phyloP scores from a whole-genome alignment of 495 filamentous ascomycete genomes.

The Xylaria acuta region DNA sequence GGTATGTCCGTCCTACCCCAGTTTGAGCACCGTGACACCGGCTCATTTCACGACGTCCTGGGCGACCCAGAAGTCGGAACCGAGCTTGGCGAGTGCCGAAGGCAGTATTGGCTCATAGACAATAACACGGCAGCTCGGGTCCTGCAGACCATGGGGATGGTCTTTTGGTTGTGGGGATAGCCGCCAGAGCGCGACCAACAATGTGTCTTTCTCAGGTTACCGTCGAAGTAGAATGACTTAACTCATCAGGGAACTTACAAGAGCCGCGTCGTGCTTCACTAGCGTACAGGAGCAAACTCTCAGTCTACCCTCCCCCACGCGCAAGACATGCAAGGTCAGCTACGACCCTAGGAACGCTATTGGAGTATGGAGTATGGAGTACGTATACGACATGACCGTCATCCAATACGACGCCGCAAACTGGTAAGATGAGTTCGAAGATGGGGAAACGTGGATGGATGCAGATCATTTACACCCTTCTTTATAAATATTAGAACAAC shows the following conservation, averaged over 20 bases:
- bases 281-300: not conserved
- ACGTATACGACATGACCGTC: constrained; percentile 10
- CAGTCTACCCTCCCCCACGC: not conserved
- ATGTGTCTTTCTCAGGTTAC: constrained; percentile 11
- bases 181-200: not conserved
- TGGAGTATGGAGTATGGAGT: constrained; percentile 22
- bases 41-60: constrained; percentile 14
- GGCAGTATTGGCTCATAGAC: not conserved
- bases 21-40: constrained; percentile 22
- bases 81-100: constrained; percentile 22
- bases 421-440: not conserved
- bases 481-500: not conserved
- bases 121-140: not conserved
- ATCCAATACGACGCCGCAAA: constrained; percentile 6
- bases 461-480: constrained; percentile 1
- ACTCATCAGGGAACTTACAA: not conserved
- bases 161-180: not conserved
- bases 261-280: constrained; percentile 12
- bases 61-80: constrained; percentile 18
- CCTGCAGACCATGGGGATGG: not conserved
- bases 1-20: constrained; percentile 18
- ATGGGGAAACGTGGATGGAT: constrained; percentile 7
- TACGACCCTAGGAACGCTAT: constrained; percentile 4
- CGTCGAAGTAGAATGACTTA: not conserved
- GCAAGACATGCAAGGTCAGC: constrained; percentile 19